These are phyloP conservation scores for Paragyromitra xinjiangensis DNA, from an alignment of 495 filamentous ascomycete genomes.

Conservation along the genomic window DNA sequence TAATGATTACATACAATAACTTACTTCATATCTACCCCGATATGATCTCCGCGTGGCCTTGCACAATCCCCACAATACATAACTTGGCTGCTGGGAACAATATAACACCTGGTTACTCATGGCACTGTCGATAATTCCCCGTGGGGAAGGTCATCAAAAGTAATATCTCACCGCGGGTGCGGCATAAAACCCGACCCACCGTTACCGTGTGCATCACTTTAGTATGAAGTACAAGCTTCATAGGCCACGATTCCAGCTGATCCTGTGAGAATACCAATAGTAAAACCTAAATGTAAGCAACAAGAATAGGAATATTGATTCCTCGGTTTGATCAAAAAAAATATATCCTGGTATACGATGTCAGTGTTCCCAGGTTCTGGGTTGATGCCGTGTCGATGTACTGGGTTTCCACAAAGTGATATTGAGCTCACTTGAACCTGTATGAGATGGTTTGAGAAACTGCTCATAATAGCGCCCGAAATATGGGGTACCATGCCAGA, in stretches of 20 bases:
- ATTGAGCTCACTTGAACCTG: not conserved
- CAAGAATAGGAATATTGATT: constrained; percentile 1
- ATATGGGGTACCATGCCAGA: not conserved
- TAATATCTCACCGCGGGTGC: not conserved
- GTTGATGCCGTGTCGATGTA: not conserved
- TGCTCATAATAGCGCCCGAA: not conserved
- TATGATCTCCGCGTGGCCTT: not conserved
- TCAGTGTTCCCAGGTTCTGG: not conserved
- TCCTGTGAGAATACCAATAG: constrained; percentile 2
- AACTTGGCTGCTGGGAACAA: not conserved
- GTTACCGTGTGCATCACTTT: not conserved
- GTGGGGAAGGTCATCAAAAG: constrained; percentile 6
- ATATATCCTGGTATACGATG: not conserved
- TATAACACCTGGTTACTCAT: constrained; percentile 12
- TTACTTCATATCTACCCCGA: not conserved
- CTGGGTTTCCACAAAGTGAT: not conserved
- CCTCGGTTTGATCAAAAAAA: not conserved
- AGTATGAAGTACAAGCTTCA: not conserved
- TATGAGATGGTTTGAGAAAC: not conserved
- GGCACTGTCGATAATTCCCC: constrained; percentile 9
- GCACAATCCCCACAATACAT: constrained; percentile 1
- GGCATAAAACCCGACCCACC: constrained; percentile 6
- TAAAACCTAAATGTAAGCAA: not conserved
- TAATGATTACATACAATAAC: not conserved
- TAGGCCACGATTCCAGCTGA: not conserved